A percentile compares a stretch with the other conserved stretches of the same genome.
Conservation (phyloP, 1,284 basidiomycete genomes). For the Sphaerobolus stellatus region DNA sequence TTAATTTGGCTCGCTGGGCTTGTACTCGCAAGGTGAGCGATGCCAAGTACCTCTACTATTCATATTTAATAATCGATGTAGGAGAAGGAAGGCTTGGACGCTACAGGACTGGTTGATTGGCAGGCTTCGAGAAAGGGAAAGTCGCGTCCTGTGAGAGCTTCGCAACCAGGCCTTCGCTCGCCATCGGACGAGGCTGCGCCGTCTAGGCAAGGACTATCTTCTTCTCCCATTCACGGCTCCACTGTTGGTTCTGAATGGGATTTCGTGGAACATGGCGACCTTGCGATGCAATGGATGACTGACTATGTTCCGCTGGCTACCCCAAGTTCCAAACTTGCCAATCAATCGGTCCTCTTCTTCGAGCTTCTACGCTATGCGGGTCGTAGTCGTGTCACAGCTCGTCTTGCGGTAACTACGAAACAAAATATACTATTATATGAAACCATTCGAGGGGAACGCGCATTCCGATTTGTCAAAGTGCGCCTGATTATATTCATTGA, state of each 20-base stretch:
- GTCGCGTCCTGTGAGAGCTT: neutral
- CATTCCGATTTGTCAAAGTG: conserved; percentile 77
- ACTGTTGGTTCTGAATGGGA: conserved; percentile 66
- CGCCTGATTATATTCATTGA: conserved; percentile 15
- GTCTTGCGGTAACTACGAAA: conserved; percentile 75
- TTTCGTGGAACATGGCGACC: conserved; percentile 57
- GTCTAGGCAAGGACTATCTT: conserved; percentile 22
- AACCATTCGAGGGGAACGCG: conserved; percentile 75
- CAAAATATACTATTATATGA: conserved; percentile 72
- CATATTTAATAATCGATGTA: conserved; percentile 24
- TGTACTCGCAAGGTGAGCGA: conserved; percentile 58
- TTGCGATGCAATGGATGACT: conserved; percentile 76
- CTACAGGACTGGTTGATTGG: conserved; percentile 52
- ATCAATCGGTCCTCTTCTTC: conserved; percentile 59
- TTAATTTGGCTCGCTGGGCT: conserved; percentile 71
- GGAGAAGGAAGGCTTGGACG: conserved; percentile 60
- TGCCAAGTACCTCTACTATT: neutral
- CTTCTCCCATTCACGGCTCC: conserved; percentile 27
- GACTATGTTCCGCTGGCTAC: conserved; percentile 74
- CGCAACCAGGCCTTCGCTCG: neutral
- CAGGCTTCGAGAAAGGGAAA: conserved; percentile 25
- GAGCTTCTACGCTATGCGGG: conserved; percentile 56
- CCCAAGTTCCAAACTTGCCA: conserved; percentile 60
- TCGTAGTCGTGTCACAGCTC: conserved; percentile 54
- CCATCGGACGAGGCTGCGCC: conserved; percentile 19